Conservation (phyloP, 805 yeast genomes). For the Wickerhamomyces bovis region DNA sequence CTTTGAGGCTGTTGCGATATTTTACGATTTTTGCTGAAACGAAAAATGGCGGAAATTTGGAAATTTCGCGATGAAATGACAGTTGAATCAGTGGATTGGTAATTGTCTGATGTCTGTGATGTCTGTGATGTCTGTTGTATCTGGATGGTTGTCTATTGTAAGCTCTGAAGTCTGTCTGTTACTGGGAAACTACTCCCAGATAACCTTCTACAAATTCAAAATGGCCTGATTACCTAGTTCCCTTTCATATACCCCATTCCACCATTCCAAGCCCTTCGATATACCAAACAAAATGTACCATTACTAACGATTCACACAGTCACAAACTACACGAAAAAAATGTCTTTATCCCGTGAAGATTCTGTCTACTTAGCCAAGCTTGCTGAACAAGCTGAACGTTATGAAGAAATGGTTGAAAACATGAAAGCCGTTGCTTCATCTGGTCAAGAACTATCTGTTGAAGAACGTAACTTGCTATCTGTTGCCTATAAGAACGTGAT, state of each 20-base stretch:
- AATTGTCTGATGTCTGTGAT: no score
- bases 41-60: background rate
- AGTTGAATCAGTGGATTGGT: no score
- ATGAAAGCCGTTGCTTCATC: slow-evolving; percentile 97
- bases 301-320: background rate
- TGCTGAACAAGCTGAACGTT: slow-evolving; percentile 99
- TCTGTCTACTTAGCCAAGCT: slow-evolving; percentile 96
- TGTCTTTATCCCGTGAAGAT: slow-evolving; percentile 92
- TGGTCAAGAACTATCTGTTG: slow-evolving; percentile 92
- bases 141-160: no score
- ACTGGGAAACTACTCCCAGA: no score
- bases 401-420: slow-evolving; percentile 98
- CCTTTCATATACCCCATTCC: no score
- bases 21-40: background rate
- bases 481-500: slow-evolving; percentile 98
- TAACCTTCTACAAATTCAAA: no score
- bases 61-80: background rate
- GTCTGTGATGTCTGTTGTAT: no score
- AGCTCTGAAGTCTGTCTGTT: no score
- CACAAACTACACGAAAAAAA: slow-evolving; percentile 24
- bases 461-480: slow-evolving; percentile 93
- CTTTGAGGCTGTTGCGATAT: background rate
- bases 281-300: background rate
- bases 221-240: no score
- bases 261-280: background rate